Base-by-base conservation (phyloP, 805 yeast genomes). In the Teunomyces tritomae region DNA sequence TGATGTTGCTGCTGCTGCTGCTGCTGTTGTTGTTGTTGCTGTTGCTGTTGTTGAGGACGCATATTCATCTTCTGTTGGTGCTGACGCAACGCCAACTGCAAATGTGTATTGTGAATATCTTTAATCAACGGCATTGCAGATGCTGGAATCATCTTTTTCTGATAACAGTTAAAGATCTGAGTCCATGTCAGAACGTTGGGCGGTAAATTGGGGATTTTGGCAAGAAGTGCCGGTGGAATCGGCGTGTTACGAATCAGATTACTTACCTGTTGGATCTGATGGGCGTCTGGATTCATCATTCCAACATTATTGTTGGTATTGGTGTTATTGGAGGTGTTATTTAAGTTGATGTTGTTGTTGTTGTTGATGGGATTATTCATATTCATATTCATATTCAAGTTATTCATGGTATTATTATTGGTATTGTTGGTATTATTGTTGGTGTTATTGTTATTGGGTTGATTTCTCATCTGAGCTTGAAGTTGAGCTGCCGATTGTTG, bases 131-230 rank as follows among this genome's bases (percentile, higher is more conserved):
- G 79, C 70, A 84, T 68, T 26, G 78, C 79, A 29, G 81, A 77
- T 5, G 79, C 77, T 1, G 87, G 81, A 34, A 87, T 67, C 49
- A 80, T 71, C 49, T 80, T 82, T 52, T 79, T 76, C 53, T 80
- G 78, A 39, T 82, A 65, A 55, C 83, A 76, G 36, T 83, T 85
- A 63, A 83, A 80, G 27, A 89, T 81, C 60, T 83, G 87, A 17
- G 82, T 79, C 96, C 96, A 90, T 5, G 95, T 87, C 55, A 79
- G 84, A 27, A 84, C 84, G 43, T 83, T 85, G 10, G 84, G 84
- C 0, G 97, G 97, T 29, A 89, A 71, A 41, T 79, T 84, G 8
- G 96, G 95, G 41, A 89, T 78, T 57, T 80, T 80, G 45, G 77
- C 73, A 16, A 89, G 66, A 24, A 89, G 63, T 2, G 81, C 79